Conservation (phyloP, 352 stramenopile genomes). For the Ochromonadaceae sp. region DNA sequence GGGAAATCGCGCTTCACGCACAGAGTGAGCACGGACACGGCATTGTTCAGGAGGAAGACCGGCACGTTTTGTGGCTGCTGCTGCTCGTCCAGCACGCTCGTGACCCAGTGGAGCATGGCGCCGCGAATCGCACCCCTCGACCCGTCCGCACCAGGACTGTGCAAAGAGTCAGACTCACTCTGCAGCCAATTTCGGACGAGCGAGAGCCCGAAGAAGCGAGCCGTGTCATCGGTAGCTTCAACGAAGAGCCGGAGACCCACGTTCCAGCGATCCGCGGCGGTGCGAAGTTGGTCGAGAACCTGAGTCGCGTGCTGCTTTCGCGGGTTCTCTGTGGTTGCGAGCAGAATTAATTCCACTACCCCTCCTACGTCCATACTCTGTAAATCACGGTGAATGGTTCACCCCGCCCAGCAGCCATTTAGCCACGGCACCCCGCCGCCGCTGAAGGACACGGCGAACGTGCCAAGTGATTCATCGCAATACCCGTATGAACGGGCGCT, state of each 20-base stretch:
- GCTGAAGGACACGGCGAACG: too few species aligned
- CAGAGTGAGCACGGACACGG: background rate
- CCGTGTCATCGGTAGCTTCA: background rate
- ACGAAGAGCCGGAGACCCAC: background rate
- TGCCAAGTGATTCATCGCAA: too few species aligned
- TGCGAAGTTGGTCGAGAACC: background rate
- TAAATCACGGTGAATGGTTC: too few species aligned
- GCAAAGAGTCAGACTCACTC: background rate
- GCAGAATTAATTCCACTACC: background rate
- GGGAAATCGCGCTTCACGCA: constrained; percentile 1
- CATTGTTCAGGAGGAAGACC: background rate
- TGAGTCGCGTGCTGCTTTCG: background rate
- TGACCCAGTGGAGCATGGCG: background rate
- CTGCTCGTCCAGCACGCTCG: too few species aligned
- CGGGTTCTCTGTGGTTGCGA: background rate
- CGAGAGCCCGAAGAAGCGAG: background rate
- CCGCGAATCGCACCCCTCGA: background rate
- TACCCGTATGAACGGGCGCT: too few species aligned
- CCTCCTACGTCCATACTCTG: background rate
- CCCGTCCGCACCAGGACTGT: background rate
- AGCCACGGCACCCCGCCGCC: too few species aligned
- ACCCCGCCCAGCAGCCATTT: too few species aligned
- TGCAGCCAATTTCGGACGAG: background rate
- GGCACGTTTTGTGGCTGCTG: too few species aligned
- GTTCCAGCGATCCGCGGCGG: background rate